Base-by-base conservation (phyloP, 768 basidiomycete species). In the Psilocybe tampanensis region DNA sequence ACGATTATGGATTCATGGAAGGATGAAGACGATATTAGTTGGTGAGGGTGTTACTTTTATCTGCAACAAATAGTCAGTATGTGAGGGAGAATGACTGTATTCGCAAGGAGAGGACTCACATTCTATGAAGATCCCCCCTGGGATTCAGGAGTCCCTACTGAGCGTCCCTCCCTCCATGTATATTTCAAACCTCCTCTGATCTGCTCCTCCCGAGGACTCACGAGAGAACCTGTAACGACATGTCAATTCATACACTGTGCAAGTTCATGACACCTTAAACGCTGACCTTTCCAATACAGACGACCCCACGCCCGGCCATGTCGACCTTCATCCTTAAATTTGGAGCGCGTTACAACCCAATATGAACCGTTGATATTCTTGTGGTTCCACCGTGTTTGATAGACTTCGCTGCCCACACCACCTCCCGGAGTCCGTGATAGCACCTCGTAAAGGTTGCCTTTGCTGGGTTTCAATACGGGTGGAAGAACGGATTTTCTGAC, bases 221-320 rank as follows among this genome's bases (percentile, higher is more conserved):
- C 80, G 33, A 70, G 71, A 64, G 84, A 81, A 44, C 89, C 90
- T 91, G 52, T 43, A 56, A 52, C 36, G 44, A 43, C 3, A 44
- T 17, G 11, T 53, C 8, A 52, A 42, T n/a, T n/a, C n/a, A n/a
- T n/a, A n/a, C n/a, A n/a, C n/a, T n/a, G n/a, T n/a, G n/a, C n/a
- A n/a, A n/a, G n/a, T n/a, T n/a, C n/a, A n/a, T n/a, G n/a, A n/a
- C n/a, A n/a, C 39, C 18, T 44, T 23, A n/a, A 21, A 45, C 24
- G 73, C 85, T 56, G 51, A 92, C 92, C 90, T 76, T 80, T 85
- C 90, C 92, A 94, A 54, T 85, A 79, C 4, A 94, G 73, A 57
- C 77, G 76, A 7, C 92, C 92, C 93, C 93, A 94, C 17, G 84
- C 92, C 69, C 87, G 92, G 2, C 92, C 92, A 63, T 92, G 89